Conservation (phyloP, 2,329 filamentous ascomycete genomes). For the Pestalotiopsis sp. region DNA sequence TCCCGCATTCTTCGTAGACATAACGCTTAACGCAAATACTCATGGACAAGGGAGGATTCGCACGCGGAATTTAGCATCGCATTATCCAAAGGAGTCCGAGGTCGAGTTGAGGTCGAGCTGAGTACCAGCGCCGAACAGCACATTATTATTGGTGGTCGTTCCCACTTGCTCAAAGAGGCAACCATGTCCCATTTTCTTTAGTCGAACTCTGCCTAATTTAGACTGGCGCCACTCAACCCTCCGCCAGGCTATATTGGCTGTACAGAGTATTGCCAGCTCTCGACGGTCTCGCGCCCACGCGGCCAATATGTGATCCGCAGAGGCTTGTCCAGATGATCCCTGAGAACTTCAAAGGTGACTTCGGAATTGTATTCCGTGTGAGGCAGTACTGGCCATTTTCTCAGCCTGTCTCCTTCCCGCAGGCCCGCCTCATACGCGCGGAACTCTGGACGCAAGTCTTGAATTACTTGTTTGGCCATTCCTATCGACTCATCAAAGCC, state of each 20-base stretch:
- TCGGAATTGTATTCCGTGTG: neutral
- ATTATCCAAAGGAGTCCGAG: too few relatives aligned
- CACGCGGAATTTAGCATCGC: too few relatives aligned
- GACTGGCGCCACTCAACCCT: too few relatives aligned
- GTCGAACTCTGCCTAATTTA: too few relatives aligned
- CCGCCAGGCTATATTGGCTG: neutral
- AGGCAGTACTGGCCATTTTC: neutral
- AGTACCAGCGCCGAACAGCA: too few relatives aligned
- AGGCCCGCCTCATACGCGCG: neutral
- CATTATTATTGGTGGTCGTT: too few relatives aligned
- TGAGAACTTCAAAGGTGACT: neutral
- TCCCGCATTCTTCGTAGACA: too few relatives aligned
- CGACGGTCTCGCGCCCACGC: neutral
- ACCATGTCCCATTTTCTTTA: too few relatives aligned
- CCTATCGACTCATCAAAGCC: neutral
- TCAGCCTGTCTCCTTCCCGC: neutral
- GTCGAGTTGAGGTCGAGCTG: too few relatives aligned
- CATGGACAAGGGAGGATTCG: too few relatives aligned
- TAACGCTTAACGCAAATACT: too few relatives aligned
- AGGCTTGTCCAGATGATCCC: neutral
- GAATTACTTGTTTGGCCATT: neutral
- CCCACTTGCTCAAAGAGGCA: too few relatives aligned
- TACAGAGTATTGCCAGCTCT: neutral
- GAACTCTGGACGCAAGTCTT: neutral
- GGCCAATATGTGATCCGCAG: neutral